These are phyloP conservation scores for Aspergillus terreus DNA, from an alignment of 2,329 filamentous ascomycete genomes.

Conservation along the genomic window DNA sequence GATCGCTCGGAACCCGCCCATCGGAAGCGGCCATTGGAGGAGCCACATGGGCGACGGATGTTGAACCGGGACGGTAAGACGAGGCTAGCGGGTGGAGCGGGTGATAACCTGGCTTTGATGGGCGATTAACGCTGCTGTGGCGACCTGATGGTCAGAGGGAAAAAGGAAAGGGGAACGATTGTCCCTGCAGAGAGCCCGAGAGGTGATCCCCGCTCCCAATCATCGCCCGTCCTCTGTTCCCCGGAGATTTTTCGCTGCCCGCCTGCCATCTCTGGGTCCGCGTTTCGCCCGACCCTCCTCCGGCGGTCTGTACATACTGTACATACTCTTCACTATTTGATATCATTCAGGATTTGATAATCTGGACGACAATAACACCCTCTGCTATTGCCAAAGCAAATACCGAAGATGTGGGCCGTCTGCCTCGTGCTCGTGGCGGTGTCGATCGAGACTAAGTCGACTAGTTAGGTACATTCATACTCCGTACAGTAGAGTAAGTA, in stretches of 20 bases:
- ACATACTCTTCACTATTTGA: too few relatives aligned
- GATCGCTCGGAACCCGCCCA: conserved; percentile 14
- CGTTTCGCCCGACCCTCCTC: conserved; percentile 4
- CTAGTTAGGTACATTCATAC: too few relatives aligned
- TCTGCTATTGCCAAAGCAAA: too few relatives aligned
- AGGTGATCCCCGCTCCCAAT: conserved; percentile 10
- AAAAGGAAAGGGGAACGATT: neutral
- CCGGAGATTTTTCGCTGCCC: conserved; percentile 10
- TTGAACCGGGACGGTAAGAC: conserved; percentile 8
- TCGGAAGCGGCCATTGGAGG: conserved; percentile 10
- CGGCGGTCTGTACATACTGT: too few relatives aligned
- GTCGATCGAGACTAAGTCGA: conserved; percentile 9
- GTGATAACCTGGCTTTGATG: conserved; percentile 3
- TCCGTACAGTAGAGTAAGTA: neutral
- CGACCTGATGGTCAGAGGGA: neutral
- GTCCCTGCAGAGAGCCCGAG: conserved; percentile 6
- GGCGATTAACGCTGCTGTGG: too few relatives aligned
- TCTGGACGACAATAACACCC: too few relatives aligned
- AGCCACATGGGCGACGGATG: conserved; percentile 10
- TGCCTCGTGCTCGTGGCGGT: conserved; percentile 14
- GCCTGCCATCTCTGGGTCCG: neutral
- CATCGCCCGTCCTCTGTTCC: neutral
- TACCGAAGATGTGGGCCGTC: neutral
- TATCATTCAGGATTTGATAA: too few relatives aligned
- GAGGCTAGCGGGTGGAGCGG: conserved; percentile 8